Evolutionary conservation across 176 grass and related monocot species (phyloP).

Genomic region (Microstegium vimineum): DNA sequence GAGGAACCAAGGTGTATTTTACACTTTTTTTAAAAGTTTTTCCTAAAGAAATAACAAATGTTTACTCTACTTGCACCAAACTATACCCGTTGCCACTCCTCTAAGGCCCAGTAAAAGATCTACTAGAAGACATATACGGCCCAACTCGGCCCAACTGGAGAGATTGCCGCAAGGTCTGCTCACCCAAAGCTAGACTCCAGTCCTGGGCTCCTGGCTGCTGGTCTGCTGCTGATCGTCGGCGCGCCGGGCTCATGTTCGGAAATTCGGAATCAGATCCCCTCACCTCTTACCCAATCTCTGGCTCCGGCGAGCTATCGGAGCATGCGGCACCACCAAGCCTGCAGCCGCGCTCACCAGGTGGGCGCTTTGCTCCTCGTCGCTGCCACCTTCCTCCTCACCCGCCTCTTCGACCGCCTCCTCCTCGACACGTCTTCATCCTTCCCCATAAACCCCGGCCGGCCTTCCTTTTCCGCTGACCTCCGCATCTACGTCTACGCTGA

Average conservation of each 20-base stretch:
- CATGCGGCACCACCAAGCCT: background rate
- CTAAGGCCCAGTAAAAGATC: no score
- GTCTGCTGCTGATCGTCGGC: background rate
- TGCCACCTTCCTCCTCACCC: slow-evolving; percentile 80
- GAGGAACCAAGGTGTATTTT: no score
- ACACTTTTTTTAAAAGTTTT: no score
- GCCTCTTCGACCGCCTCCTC: slow-evolving; percentile 50
- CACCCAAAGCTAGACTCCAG: background rate
- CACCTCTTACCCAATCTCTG: background rate
- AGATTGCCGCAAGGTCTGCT: background rate
- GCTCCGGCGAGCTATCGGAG: background rate
- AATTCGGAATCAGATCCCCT: background rate
- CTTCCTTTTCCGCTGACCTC: slow-evolving; percentile 24
- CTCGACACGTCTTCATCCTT: background rate
- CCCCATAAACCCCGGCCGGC: background rate
- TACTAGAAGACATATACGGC: no score
- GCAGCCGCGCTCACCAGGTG: slow-evolving; percentile 1
- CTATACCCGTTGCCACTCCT: no score
- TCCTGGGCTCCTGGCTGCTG: no score
- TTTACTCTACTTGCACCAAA: no score
- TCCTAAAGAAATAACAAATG: no score
- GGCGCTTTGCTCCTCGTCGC: slow-evolving; percentile 53
- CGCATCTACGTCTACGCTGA: slow-evolving; percentile 80
- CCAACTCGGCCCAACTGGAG: background rate
- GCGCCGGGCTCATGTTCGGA: background rate